phyloP scores from a whole-genome alignment of 257 asterid species.

The Penstemon eatonii region DNA sequence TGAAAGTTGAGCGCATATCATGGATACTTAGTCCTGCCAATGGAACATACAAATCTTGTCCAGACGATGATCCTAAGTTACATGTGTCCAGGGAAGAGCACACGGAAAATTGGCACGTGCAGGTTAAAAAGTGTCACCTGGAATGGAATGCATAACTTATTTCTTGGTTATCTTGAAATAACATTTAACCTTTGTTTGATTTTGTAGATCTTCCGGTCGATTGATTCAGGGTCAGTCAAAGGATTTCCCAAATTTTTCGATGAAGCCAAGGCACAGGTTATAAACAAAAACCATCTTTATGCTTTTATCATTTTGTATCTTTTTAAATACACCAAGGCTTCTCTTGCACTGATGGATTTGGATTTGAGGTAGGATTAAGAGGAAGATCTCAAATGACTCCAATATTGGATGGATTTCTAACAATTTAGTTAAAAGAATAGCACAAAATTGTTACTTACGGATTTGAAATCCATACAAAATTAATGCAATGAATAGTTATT shows the following conservation, averaged over 20 bases:
- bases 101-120: constrained; percentile 87
- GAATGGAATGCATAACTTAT: constrained; percentile 26
- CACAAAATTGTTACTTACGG: too few relatives aligned
- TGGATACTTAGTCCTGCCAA: constrained; percentile 90
- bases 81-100: constrained; percentile 52
- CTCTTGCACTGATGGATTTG: too few relatives aligned
- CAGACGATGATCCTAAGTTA: constrained; percentile 69
- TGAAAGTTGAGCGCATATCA: constrained; percentile 87
- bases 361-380: too few relatives aligned
- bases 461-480: too few relatives aligned
- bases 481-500: too few relatives aligned
- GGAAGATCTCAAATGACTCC: too few relatives aligned
- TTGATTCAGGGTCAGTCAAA: constrained; percentile 83
- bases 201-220: constrained; percentile 84
- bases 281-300: constrained; percentile 19
- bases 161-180: constrained; percentile 28
- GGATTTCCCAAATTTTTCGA: constrained; percentile 71
- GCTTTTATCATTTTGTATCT: constrained; percentile 21
- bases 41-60: constrained; percentile 42
- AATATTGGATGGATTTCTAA: too few relatives aligned
- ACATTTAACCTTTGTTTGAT: constrained; percentile 21
- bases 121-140: constrained; percentile 50
- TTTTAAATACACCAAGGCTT: constrained; percentile 4
- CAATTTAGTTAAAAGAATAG: too few relatives aligned
- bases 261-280: constrained; percentile 63